A percentile compares a stretch with the other conserved stretches of the same genome.
phyloP scores from a whole-genome alignment of 495 filamentous ascomycete species.

The Daldinia vernicosa region DNA sequence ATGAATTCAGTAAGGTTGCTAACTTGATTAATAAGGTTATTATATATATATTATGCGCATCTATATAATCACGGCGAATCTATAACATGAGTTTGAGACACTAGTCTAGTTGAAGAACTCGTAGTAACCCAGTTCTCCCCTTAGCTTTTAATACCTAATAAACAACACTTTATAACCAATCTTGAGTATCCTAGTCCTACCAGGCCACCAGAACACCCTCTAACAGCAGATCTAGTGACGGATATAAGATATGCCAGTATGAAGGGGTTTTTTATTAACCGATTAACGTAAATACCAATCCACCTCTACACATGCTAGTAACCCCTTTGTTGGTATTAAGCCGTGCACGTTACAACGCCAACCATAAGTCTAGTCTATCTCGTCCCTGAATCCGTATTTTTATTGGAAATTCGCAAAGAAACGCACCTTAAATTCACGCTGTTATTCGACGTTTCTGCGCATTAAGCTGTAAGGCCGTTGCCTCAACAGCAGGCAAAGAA shows the following conservation, averaged over 20 bases:
- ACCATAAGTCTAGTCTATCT: not conserved
- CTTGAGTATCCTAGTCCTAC: no score
- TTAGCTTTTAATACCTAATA: not conserved
- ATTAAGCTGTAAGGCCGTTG: conserved; percentile 6
- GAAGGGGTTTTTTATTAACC: not conserved
- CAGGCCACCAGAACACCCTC: no score
- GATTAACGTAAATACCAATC: not conserved
- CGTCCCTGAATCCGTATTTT: not conserved
- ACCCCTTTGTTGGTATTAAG: not conserved
- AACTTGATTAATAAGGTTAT: no score
- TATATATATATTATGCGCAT: no score
- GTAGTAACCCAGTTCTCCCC: no score
- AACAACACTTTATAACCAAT: not conserved
- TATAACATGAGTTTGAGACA: no score
- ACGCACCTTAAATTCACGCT: conserved; percentile 7
- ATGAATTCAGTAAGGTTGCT: no score
- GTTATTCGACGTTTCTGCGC: conserved; percentile 16
- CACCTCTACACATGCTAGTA: not conserved
- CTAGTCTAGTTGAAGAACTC: no score
- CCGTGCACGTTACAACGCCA: not conserved
- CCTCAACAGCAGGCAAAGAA: conserved; percentile 6
- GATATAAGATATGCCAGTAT: not conserved
- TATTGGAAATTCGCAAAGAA: not conserved
- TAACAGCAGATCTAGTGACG: no score
- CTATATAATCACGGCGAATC: no score